phyloP scores from a whole-genome alignment of 169 alveolate genomes.

The Plasmodium berghei region DNA sequence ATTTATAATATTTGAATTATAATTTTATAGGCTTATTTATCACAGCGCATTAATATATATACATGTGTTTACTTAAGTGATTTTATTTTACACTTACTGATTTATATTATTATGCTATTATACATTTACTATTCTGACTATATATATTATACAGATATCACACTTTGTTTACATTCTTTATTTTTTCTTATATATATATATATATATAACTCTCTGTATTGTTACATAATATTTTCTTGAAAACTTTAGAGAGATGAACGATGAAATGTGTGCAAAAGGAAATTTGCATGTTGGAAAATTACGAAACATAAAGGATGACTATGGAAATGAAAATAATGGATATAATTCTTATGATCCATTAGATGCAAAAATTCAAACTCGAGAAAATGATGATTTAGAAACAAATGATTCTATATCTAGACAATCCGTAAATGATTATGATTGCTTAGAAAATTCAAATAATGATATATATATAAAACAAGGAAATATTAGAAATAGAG shows the following conservation, averaged over 20 bases:
- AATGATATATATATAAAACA: background rate
- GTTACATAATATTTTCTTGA: too few species aligned
- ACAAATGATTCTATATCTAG: slow-evolving; percentile 1
- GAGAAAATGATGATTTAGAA: background rate
- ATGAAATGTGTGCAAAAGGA: slow-evolving; percentile 56
- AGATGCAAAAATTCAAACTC: background rate
- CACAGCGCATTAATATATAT: background rate
- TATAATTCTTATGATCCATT: slow-evolving; percentile 15
- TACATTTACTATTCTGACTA: background rate
- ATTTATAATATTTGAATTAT: too few species aligned
- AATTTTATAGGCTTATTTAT: too few species aligned
- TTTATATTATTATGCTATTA: background rate
- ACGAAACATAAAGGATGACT: slow-evolving; percentile 7
- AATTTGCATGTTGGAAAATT: slow-evolving; percentile 13
- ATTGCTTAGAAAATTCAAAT: background rate
- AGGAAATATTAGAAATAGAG: background rate
- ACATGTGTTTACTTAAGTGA: background rate
- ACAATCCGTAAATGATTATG: slow-evolving; percentile 2
- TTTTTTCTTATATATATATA: background rate
- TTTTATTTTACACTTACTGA: too few species aligned
- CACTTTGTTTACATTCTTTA: background rate
- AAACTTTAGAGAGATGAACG: slow-evolving; percentile 4
- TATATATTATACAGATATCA: background rate
- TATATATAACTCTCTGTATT: background rate
- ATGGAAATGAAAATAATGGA: background rate